Percentiles rank a stretch among this genome's conserved stretches.
Evolutionary conservation across 257 asterid species (phyloP).

Genomic region (Forsythia viridissima): DNA sequence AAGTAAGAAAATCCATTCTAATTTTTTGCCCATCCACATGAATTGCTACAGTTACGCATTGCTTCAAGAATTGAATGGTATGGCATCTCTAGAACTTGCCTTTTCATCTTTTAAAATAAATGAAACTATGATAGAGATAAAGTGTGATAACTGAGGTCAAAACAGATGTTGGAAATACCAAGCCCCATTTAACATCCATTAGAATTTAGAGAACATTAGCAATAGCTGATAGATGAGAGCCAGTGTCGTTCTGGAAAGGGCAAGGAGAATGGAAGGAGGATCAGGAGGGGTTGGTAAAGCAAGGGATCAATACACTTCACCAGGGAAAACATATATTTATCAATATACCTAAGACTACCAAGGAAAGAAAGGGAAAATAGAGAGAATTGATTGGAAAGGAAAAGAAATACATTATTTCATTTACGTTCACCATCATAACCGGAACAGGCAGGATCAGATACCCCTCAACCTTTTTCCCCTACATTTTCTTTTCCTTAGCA

Average conservation of each 20-base stretch:
- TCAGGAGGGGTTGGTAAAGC: not conserved
- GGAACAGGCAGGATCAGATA: not conserved
- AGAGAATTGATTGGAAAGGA: not conserved
- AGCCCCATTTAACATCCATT: not conserved
- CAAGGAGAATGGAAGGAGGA: not conserved
- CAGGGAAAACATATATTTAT: not conserved
- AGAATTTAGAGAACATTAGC: not conserved
- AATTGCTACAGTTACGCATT: not conserved
- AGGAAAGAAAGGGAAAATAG: not conserved
- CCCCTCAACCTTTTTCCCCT: not conserved
- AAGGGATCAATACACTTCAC: not conserved
- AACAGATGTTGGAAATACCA: not conserved
- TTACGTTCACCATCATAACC: not conserved
- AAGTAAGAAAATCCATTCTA: slow-evolving; percentile 4
- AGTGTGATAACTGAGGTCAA: not conserved
- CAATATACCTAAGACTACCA: not conserved
- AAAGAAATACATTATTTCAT: not conserved
- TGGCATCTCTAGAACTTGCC: not conserved
- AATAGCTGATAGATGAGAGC: not conserved
- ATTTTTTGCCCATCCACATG: slow-evolving; percentile 2
- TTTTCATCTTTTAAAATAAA: not conserved
- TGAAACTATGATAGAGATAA: slow-evolving; percentile 2
- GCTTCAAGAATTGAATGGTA: not conserved
- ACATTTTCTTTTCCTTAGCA: not conserved
- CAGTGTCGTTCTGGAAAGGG: not conserved